Evolutionary conservation across 2,329 filamentous ascomycete species (phyloP).

Genomic region (Fusarium falciforme): DNA sequence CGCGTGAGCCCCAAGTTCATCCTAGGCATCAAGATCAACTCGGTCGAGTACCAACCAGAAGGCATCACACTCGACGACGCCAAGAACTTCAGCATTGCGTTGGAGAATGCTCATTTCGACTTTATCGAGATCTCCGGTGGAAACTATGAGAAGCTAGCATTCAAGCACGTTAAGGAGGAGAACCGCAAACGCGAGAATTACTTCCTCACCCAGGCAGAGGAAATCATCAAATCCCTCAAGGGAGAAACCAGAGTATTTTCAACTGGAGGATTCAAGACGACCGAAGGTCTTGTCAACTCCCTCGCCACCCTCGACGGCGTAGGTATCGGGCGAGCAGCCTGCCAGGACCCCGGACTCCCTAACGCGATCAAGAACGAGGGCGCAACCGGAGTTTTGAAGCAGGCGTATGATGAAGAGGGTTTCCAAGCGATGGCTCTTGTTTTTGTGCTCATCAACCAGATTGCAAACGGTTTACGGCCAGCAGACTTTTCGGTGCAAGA

Average conservation of each 20-base stretch:
- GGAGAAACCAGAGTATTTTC: constrained; percentile 27
- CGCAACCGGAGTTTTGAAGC: constrained; percentile 6
- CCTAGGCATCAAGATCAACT: constrained; percentile 66
- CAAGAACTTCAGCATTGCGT: constrained; percentile 55
- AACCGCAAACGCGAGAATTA: constrained; percentile 66
- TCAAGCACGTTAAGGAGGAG: constrained; percentile 61
- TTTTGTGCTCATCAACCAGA: constrained; percentile 21
- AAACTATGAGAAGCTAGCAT: constrained; percentile 66
- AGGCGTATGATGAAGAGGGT: constrained; percentile 16
- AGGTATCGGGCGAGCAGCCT: constrained; percentile 12
- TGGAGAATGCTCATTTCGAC: constrained; percentile 62
- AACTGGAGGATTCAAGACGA: constrained; percentile 25
- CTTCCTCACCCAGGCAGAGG: constrained; percentile 68
- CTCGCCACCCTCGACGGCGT: constrained; percentile 24
- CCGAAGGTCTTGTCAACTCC: constrained; percentile 22
- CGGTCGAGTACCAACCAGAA: constrained; percentile 63
- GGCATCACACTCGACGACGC: constrained; percentile 63
- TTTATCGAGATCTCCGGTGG: constrained; percentile 70
- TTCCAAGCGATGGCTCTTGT: constrained; percentile 11
- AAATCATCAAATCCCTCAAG: constrained; percentile 52
- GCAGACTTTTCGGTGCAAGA: constrained; percentile 24
- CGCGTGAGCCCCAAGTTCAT: constrained; percentile 56
- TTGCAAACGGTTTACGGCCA: constrained; percentile 17
- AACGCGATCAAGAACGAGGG: constrained; percentile 8
- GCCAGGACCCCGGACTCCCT: constrained; percentile 19